phyloP scores from a whole-genome alignment of 768 basidiomycete genomes.

The Piloderma croceum region DNA sequence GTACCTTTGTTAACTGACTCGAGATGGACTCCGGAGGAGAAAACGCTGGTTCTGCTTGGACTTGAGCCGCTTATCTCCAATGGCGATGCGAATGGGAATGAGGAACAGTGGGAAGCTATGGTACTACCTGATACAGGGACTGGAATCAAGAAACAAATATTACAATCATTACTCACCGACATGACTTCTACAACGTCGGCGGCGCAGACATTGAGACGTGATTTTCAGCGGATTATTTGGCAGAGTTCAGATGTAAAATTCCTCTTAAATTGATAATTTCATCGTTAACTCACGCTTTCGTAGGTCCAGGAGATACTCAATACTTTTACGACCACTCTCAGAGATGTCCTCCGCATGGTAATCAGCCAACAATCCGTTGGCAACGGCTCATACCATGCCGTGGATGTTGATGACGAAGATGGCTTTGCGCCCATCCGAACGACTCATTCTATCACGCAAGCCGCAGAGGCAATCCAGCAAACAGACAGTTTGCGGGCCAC shows the following conservation, averaged over 20 bases:
- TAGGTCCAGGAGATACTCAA: conserved; percentile 52
- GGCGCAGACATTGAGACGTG: conserved; percentile 23
- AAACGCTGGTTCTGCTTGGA: conserved; percentile 56
- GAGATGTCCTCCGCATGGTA: conserved; percentile 36
- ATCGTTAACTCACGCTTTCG: no score
- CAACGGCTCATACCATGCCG: conserved; percentile 16
- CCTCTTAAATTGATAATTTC: not conserved
- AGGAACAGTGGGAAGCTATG: conserved; percentile 42
- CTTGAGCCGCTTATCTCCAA: conserved; percentile 59
- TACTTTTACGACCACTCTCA: conserved; percentile 28
- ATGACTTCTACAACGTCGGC: conserved; percentile 2
- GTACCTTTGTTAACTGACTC: conserved; percentile 33
- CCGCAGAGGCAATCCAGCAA: conserved; percentile 23
- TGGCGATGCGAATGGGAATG: conserved; percentile 23
- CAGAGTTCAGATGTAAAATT: conserved; percentile 59
- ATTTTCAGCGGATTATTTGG: conserved; percentile 59
- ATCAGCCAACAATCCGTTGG: conserved; percentile 23
- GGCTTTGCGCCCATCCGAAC: conserved; percentile 53
- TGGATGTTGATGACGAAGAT: conserved; percentile 43
- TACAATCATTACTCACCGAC: conserved; percentile 29
- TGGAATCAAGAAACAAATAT: conserved; percentile 58
- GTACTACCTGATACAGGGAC: conserved; percentile 33
- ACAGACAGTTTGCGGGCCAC: conserved; percentile 23
- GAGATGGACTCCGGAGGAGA: conserved; percentile 57
- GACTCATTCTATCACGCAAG: conserved; percentile 25